Percentiles rank a stretch among this genome's conserved stretches.
These are phyloP conservation scores for Brasilioporus rufonigricans DNA, from an alignment of 768 basidiomycete species.

Conservation along the genomic window DNA sequence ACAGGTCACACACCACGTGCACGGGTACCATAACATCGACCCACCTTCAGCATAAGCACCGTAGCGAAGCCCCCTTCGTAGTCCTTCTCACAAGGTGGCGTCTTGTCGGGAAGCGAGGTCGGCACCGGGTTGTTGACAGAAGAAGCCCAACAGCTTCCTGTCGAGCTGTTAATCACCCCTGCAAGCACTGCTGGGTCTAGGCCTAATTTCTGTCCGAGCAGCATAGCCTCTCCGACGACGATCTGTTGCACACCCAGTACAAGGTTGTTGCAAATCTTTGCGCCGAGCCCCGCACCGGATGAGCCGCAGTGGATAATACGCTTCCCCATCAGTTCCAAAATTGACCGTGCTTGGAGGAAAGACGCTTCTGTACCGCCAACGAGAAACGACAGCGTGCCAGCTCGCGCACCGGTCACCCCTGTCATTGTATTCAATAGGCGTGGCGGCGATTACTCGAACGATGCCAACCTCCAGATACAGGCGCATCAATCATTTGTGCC, in stretches of 20 bases:
- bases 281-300: conserved; percentile 78
- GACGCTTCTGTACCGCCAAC: conserved; percentile 72
- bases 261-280: conserved; percentile 90
- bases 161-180: conserved; percentile 81
- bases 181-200: conserved; percentile 75
- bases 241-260: conserved; percentile 79
- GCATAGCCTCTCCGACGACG: conserved; percentile 86
- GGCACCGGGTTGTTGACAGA: conserved; percentile 89
- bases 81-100: conserved; percentile 78
- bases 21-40: conserved; percentile 1
- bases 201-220: conserved; percentile 80
- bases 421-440: conserved; percentile 6
- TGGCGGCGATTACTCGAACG: not conserved
- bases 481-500: conserved; percentile 86
- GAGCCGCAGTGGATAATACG: conserved; percentile 81
- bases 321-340: conserved; percentile 73
- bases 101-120: conserved; percentile 62
- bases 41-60: conserved; percentile 78
- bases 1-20: conserved; percentile 4
- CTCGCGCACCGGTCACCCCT: conserved; percentile 87
- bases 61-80: conserved; percentile 89
- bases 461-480: conserved; percentile 83
- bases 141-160: conserved; percentile 81
- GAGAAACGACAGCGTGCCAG: conserved; percentile 87
- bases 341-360: conserved; percentile 55